Percentiles rank a stretch among this genome's conserved stretches.
These are phyloP conservation scores for Ceratocystis destructans DNA, from an alignment of 2,329 filamentous ascomycete genomes.

Conservation along the genomic window DNA sequence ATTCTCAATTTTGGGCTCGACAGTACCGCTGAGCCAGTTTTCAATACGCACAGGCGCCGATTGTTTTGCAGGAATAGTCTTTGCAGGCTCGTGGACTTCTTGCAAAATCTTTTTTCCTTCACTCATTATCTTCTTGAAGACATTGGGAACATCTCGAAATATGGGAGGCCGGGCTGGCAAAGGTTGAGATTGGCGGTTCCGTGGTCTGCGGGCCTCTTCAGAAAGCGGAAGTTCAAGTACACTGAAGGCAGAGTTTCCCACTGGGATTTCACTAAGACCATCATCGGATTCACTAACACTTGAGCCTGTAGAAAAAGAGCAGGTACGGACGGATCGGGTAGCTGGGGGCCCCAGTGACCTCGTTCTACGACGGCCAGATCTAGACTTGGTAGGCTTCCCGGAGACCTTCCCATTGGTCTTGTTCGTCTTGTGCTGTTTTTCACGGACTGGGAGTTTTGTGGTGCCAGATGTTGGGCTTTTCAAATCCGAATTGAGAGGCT, in stretches of 20 bases:
- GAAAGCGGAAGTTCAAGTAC: conserved; percentile 44
- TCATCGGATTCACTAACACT: conserved; percentile 25
- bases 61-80: conserved; percentile 35
- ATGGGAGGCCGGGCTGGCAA: conserved; percentile 39
- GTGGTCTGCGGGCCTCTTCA: conserved; percentile 31
- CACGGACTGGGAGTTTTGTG: neutral
- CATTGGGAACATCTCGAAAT: conserved; percentile 47
- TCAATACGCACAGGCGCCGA: conserved; percentile 45
- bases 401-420: neutral
- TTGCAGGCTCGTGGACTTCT: conserved; percentile 43
- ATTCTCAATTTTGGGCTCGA: conserved; percentile 47
- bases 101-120: conserved; percentile 53
- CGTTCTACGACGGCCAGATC: conserved; percentile 11
- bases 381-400: conserved; percentile 1
- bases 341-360: conserved; percentile 16
- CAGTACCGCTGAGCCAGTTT: conserved; percentile 49
- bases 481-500: conserved; percentile 1
- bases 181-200: conserved; percentile 24
- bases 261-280: conserved; percentile 39
- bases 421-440: neutral
- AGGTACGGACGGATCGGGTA: conserved; percentile 14
- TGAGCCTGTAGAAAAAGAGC: conserved; percentile 23
- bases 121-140: conserved; percentile 49
- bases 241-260: conserved; percentile 54
- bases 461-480: neutral